These are phyloP conservation scores for Hypoxylon sp. DNA, from an alignment of 2,329 filamentous ascomycete species.

Conservation along the genomic window DNA sequence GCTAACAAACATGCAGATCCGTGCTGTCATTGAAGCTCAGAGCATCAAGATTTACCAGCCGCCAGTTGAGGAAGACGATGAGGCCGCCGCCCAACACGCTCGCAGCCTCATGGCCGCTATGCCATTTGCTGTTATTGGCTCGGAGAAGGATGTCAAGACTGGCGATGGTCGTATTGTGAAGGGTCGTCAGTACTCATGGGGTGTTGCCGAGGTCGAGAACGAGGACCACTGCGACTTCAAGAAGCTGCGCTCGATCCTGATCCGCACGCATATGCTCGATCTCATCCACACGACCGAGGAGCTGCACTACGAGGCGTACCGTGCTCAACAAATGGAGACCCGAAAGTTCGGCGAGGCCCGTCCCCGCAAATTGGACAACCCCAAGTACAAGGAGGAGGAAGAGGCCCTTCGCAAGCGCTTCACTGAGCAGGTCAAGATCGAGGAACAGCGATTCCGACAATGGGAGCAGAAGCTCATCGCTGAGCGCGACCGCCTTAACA, in stretches of 20 bases:
- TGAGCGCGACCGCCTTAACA: slow-evolving; percentile 98
- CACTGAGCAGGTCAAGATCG: slow-evolving; percentile 99
- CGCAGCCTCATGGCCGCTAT: slow-evolving; percentile 95
- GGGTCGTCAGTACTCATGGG: slow-evolving; percentile 99
- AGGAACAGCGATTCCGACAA: slow-evolving; percentile 98
- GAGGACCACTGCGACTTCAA: slow-evolving; percentile 99
- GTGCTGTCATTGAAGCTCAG: slow-evolving; percentile 95
- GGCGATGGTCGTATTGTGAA: slow-evolving; percentile 96
- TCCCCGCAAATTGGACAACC: slow-evolving; percentile 98
- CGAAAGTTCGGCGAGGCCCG: slow-evolving; percentile 98
- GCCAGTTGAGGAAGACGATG: slow-evolving; percentile 97
- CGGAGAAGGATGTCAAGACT: slow-evolving; percentile 99
- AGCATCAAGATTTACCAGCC: slow-evolving; percentile 99
- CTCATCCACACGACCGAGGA: slow-evolving; percentile 99
- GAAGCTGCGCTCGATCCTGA: slow-evolving; percentile 98
- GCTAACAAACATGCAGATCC: slow-evolving; percentile 72
- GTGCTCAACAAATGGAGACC: slow-evolving; percentile 99
- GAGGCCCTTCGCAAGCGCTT: slow-evolving; percentile 98
- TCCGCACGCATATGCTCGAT: slow-evolving; percentile 99
- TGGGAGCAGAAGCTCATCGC: slow-evolving; percentile 99
- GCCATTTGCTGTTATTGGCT: slow-evolving; percentile 98
- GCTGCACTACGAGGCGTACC: slow-evolving; percentile 99
- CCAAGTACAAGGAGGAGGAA: slow-evolving; percentile 99
- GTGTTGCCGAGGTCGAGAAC: slow-evolving; percentile 99
- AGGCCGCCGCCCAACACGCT: slow-evolving; percentile 94